Evolutionary conservation across 2,329 filamentous ascomycete genomes (phyloP).

Genomic region (Byssothecium circinans): DNA sequence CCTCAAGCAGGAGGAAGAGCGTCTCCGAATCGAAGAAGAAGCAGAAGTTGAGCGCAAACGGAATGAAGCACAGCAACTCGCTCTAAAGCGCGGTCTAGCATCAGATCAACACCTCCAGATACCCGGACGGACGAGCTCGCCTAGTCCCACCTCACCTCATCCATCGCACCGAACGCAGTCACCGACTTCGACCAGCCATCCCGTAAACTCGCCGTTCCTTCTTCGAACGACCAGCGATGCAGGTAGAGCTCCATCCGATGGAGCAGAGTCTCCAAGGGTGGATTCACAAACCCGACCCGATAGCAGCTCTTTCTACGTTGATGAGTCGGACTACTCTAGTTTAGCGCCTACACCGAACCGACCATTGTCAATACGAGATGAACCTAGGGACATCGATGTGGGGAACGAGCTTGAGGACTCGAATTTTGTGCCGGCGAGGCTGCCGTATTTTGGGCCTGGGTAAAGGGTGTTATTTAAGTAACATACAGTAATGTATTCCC

Average conservation of each 20-base stretch:
- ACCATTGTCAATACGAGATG: slow-evolving; percentile 26
- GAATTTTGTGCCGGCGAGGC: slow-evolving; percentile 37
- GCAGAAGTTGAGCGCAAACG: slow-evolving; percentile 56
- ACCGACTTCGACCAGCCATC: slow-evolving; percentile 14
- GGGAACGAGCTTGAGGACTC: slow-evolving; percentile 6
- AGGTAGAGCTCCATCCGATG: slow-evolving; percentile 8
- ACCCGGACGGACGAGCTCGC: slow-evolving; percentile 9
- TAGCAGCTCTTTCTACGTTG: slow-evolving; percentile 32
- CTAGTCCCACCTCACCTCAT: slow-evolving; percentile 15
- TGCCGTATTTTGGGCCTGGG: slow-evolving; percentile 36
- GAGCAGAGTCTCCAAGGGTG: slow-evolving; percentile 27
- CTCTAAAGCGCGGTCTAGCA: slow-evolving; percentile 56
- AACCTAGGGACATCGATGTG: slow-evolving; percentile 11
- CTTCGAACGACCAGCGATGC: slow-evolving; percentile 21
- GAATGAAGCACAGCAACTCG: slow-evolving; percentile 58
- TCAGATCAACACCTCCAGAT: slow-evolving; percentile 23
- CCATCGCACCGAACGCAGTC: slow-evolving; percentile 9
- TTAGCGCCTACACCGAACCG: slow-evolving; percentile 29
- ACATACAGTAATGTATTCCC: too few species aligned
- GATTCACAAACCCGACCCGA: slow-evolving; percentile 36
- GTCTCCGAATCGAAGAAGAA: slow-evolving; percentile 58
- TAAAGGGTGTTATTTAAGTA: slow-evolving; percentile 11
- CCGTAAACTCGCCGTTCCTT: slow-evolving; percentile 18
- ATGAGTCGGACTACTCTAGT: slow-evolving; percentile 32
- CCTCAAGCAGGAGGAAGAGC: slow-evolving; percentile 61